Conservation (phyloP, 2,329 filamentous ascomycete species). For the Stachybotrys elegans region DNA sequence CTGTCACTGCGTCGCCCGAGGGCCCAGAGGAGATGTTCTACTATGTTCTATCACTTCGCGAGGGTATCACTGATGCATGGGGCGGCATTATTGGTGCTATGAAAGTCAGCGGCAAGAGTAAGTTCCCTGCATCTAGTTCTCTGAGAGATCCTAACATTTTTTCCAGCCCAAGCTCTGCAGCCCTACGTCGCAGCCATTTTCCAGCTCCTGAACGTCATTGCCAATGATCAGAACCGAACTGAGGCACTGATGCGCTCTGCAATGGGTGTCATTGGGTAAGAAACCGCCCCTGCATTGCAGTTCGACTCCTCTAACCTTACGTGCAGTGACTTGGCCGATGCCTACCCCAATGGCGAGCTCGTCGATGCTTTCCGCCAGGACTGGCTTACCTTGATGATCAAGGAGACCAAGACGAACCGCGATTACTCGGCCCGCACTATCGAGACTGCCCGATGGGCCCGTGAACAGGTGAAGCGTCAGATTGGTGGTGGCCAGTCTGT, state of each 20-base stretch:
- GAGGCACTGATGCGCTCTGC: slow-evolving; percentile 88
- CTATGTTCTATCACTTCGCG: slow-evolving; percentile 89
- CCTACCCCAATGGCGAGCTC: slow-evolving; percentile 87
- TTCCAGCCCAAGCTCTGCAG: slow-evolving; percentile 61
- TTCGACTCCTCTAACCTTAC: slow-evolving; percentile 13
- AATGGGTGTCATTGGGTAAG: slow-evolving; percentile 96
- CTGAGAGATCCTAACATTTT: slow-evolving; percentile 18
- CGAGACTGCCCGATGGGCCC: slow-evolving; percentile 93
- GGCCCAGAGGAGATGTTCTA: slow-evolving; percentile 93
- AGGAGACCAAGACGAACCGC: slow-evolving; percentile 84
- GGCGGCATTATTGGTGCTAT: slow-evolving; percentile 93
- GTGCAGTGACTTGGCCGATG: slow-evolving; percentile 80
- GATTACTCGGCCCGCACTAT: slow-evolving; percentile 82
- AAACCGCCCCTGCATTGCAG: no score
- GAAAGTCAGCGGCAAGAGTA: slow-evolving; percentile 75
- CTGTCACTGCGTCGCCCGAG: slow-evolving; percentile 72
- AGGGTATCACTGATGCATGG: slow-evolving; percentile 99
- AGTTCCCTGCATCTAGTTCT: slow-evolving; percentile 23
- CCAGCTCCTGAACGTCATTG: slow-evolving; percentile 75
- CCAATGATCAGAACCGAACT: slow-evolving; percentile 78
- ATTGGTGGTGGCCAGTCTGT: slow-evolving; percentile 47
- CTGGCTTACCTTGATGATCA: slow-evolving; percentile 85
- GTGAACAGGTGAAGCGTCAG: slow-evolving; percentile 96
- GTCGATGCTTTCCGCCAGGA: slow-evolving; percentile 80
- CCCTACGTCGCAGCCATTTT: slow-evolving; percentile 84